Evolutionary conservation across 1,284 basidiomycete genomes (phyloP).

Genomic region (Fomes fomentarius): DNA sequence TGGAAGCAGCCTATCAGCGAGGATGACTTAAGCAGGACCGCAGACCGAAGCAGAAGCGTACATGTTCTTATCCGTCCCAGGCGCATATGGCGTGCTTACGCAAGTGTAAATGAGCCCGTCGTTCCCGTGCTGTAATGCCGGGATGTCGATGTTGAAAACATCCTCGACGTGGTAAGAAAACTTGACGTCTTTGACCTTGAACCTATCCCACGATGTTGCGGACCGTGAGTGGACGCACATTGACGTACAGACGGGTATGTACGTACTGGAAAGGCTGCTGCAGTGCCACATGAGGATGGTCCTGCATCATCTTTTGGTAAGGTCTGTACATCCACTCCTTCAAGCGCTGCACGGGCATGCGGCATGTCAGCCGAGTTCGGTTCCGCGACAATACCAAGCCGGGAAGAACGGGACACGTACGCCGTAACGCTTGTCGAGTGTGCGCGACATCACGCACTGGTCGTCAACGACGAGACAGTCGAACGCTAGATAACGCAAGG

Average conservation of each 20-base stretch:
- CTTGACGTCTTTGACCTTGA: conserved; percentile 88
- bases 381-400: neutral
- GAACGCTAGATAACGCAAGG: conserved; percentile 85
- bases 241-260: neutral
- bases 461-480: conserved; percentile 91
- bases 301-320: conserved; percentile 70
- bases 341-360: conserved; percentile 63
- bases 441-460: conserved; percentile 84
- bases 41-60: conserved; percentile 42
- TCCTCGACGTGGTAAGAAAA: conserved; percentile 88
- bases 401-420: conserved; percentile 49
- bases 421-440: conserved; percentile 89
- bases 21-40: conserved; percentile 1
- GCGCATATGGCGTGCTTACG: conserved; percentile 80
- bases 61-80: conserved; percentile 95
- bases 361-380: conserved; percentile 6
- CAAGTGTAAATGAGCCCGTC: conserved; percentile 98
- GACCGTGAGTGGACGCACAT: conserved; percentile 8
- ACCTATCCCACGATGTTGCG: conserved; percentile 45
- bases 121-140: conserved; percentile 89
- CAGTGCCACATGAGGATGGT: conserved; percentile 68
- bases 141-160: conserved; percentile 86
- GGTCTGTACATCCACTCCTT: conserved; percentile 85
- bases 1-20: conserved; percentile 37
- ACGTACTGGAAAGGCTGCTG: conserved; percentile 85